phyloP scores from a whole-genome alignment of 345 rosid genomes.

The Hibiscus mutabilis region DNA sequence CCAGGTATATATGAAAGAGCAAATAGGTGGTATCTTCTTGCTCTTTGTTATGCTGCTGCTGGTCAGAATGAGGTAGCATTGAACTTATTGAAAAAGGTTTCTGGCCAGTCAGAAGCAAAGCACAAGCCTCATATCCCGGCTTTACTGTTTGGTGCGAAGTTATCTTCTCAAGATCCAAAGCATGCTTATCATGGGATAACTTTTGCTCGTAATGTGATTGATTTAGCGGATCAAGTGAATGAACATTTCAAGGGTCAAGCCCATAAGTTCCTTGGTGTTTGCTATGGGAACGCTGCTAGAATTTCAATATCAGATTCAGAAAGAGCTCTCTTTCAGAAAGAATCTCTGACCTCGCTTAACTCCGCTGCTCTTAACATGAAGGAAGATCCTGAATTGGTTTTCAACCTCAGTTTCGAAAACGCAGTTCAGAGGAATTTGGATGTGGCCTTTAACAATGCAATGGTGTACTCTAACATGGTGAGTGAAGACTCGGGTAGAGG shows the following conservation, averaged over 20 bases:
- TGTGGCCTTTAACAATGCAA: constrained; percentile 56
- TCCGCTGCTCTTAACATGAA: constrained; percentile 41
- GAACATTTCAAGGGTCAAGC: constrained; percentile 54
- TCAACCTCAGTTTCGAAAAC: constrained; percentile 62
- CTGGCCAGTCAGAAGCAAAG: constrained; percentile 68
- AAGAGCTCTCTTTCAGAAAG: constrained; percentile 51
- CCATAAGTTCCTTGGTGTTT: constrained; percentile 73
- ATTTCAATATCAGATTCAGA: constrained; percentile 60
- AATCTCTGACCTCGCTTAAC: constrained; percentile 52
- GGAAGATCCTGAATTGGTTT: constrained; percentile 52
- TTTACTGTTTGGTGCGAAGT: constrained; percentile 71
- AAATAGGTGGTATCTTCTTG: constrained; percentile 87
- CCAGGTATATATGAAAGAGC: constrained; percentile 67
- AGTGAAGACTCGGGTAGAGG: constrained; percentile 56
- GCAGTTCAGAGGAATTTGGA: constrained; percentile 81
- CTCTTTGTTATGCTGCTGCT: constrained; percentile 80
- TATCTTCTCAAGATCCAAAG: constrained; percentile 60
- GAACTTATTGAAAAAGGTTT: constrained; percentile 60
- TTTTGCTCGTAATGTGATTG: constrained; percentile 47
- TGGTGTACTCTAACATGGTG: constrained; percentile 46
- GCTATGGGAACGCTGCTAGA: constrained; percentile 79
- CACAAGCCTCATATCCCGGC: constrained; percentile 44
- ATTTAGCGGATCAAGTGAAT: constrained; percentile 26
- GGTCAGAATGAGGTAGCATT: constrained; percentile 63
- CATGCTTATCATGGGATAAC: constrained; percentile 56